Percentiles rank a stretch among this genome's conserved stretches.
Conservation (phyloP, 2,329 filamentous ascomycete species). For the Penicillium rolfsii region DNA sequence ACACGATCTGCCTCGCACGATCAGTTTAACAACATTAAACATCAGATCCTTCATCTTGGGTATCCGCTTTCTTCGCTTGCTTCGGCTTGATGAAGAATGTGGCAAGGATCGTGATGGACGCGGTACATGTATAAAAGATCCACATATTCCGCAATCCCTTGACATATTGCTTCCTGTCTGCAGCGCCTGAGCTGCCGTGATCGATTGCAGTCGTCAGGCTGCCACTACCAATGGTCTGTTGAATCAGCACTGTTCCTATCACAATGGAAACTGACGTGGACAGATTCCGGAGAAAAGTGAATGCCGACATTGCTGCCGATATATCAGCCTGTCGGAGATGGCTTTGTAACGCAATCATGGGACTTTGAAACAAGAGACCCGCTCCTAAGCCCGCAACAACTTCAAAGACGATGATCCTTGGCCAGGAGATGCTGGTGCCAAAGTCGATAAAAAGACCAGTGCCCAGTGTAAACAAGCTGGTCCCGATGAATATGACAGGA, state of each 20-base stretch:
- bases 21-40: not conserved
- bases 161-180: conserved; percentile 2
- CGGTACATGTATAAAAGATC: conserved; percentile 46
- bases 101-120: conserved; percentile 34
- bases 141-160: conserved; percentile 46
- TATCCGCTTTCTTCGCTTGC: not conserved
- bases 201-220: conserved; percentile 3
- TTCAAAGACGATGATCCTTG: conserved; percentile 20
- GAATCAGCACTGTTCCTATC: conserved; percentile 12
- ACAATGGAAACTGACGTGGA: conserved; percentile 13
- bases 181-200: conserved; percentile 3
- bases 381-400: conserved; percentile 17
- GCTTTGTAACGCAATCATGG: conserved; percentile 22
- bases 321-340: conserved; percentile 7
- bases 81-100: conserved; percentile 34
- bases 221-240: not conserved
- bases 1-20: not conserved
- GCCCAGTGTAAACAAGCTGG: not conserved
- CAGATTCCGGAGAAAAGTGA: conserved; percentile 15
- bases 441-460: conserved; percentile 7
- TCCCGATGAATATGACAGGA: not conserved
- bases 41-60: not conserved
- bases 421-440: not conserved
- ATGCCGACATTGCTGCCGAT: conserved; percentile 16
- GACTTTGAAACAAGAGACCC: conserved; percentile 22